Conservation (phyloP, 2,329 filamentous ascomycete species). For the Colletotrichum tofieldiae region DNA sequence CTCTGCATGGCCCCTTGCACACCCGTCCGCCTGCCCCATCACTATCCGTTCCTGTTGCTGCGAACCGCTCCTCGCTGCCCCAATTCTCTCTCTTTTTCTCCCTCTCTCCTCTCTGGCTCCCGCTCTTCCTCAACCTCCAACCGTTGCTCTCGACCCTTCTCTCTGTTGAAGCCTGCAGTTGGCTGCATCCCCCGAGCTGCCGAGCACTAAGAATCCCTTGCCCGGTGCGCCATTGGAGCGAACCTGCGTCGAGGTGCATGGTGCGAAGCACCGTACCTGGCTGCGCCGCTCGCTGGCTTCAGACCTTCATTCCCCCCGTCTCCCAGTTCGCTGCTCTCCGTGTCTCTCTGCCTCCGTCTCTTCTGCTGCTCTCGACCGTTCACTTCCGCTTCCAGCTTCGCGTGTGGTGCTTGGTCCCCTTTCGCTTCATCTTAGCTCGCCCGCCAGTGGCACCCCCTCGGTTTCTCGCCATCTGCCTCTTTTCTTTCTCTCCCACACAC, state of each 20-base stretch:
- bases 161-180: background rate
- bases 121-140: background rate
- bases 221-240: background rate
- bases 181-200: background rate
- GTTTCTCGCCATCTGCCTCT: slow-evolving; percentile 27
- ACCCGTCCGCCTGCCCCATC: slow-evolving; percentile 17
- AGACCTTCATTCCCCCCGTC: slow-evolving; percentile 25
- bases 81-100: background rate
- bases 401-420: slow-evolving; percentile 37
- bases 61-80: slow-evolving; percentile 16
- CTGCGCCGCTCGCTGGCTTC: slow-evolving; percentile 12
- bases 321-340: slow-evolving; percentile 2
- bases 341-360: background rate
- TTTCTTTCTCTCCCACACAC: background rate
- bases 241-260: slow-evolving; percentile 14
- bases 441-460: slow-evolving; percentile 33
- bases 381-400: slow-evolving; percentile 27
- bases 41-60: background rate
- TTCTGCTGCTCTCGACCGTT: slow-evolving; percentile 14
- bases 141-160: background rate
- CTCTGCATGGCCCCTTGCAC: slow-evolving; percentile 39
- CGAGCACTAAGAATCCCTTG: background rate
- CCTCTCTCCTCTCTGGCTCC: background rate
- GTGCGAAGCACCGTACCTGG: background rate
- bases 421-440: slow-evolving; percentile 32